These are phyloP conservation scores for Claviceps cyperi DNA, from an alignment of 2,329 filamentous ascomycete genomes.

Conservation along the genomic window DNA sequence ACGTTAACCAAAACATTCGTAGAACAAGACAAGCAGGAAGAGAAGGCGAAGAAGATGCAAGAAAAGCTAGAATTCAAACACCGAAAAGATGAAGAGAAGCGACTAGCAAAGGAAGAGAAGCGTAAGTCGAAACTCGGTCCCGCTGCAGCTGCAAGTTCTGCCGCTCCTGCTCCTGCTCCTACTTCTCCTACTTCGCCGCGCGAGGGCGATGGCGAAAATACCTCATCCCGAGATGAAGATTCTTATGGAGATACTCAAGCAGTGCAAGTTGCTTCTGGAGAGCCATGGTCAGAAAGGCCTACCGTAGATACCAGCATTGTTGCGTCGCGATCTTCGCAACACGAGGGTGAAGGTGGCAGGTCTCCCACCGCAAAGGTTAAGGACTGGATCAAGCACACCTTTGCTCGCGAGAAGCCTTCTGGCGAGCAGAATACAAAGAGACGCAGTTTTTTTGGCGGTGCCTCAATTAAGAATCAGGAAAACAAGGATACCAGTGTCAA, in stretches of 20 bases:
- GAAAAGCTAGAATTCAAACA: constrained; percentile 8
- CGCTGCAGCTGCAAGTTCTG: not conserved
- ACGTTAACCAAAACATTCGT: constrained; percentile 7
- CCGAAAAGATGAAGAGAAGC: constrained; percentile 27
- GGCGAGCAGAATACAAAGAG: constrained; percentile 22
- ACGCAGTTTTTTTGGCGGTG: constrained; percentile 36
- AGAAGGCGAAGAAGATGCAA: constrained; percentile 14
- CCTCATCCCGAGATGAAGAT: constrained; percentile 6
- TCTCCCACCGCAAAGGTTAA: constrained; percentile 30
- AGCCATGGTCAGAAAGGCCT: not conserved
- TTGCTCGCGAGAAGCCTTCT: constrained; percentile 28
- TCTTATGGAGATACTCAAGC: not conserved
- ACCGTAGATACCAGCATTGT: constrained; percentile 1
- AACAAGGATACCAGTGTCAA: constrained; percentile 29
- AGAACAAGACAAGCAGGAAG: constrained; percentile 33
- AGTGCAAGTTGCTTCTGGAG: not conserved
- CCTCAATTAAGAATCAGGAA: constrained; percentile 27
- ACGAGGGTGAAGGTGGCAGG: constrained; percentile 9
- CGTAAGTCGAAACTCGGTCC: constrained; percentile 24
- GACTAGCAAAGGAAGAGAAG: constrained; percentile 26
- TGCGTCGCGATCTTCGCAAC: constrained; percentile 5
- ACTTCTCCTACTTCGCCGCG: constrained; percentile 1
- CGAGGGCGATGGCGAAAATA: constrained; percentile 6
- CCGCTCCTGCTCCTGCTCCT: not conserved
- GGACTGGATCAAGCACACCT: constrained; percentile 41